These are phyloP conservation scores for Cryptococcus maquisensis DNA, from an alignment of 1,284 basidiomycete species.

Conservation along the genomic window DNA sequence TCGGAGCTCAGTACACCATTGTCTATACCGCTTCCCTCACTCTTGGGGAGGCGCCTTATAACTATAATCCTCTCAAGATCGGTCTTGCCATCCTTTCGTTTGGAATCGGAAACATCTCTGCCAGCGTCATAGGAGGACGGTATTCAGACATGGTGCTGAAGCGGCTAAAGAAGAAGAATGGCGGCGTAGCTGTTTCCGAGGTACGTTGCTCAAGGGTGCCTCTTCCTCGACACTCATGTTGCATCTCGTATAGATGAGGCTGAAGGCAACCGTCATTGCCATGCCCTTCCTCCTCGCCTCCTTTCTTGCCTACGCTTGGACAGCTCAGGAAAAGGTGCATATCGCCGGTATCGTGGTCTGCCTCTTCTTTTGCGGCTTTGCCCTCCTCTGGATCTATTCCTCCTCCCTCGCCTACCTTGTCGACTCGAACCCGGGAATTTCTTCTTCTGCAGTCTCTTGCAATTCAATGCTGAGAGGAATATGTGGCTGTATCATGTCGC, in stretches of 20 bases:
- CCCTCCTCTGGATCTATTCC: slow-evolving; percentile 54
- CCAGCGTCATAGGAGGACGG: slow-evolving; percentile 69
- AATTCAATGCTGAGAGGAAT: slow-evolving; percentile 44
- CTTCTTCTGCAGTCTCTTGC: slow-evolving; percentile 38
- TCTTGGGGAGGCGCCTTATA: slow-evolving; percentile 56
- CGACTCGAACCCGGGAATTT: slow-evolving; percentile 56
- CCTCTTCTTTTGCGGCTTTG: slow-evolving; percentile 62
- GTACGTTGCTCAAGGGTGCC: slow-evolving; percentile 42
- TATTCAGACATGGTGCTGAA: slow-evolving; percentile 66
- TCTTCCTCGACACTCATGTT: neutral
- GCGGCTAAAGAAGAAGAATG: slow-evolving; percentile 58
- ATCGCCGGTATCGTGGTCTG: slow-evolving; percentile 59
- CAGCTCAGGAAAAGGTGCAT: slow-evolving; percentile 58
- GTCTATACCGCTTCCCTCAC: slow-evolving; percentile 69
- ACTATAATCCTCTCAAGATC: slow-evolving; percentile 65
- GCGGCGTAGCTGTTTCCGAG: slow-evolving; percentile 63
- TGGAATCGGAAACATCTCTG: slow-evolving; percentile 64
- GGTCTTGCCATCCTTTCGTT: slow-evolving; percentile 72
- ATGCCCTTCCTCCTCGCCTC: slow-evolving; percentile 49
- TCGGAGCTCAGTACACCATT: slow-evolving; percentile 64
- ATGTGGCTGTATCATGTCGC: slow-evolving; percentile 42
- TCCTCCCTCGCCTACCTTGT: slow-evolving; percentile 59
- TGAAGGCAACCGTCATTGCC: slow-evolving; percentile 58
- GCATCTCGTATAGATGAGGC: slow-evolving; percentile 58
- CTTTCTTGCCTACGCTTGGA: slow-evolving; percentile 72